Evolutionary conservation across 257 asterid species (phyloP), one percentile per base, ranked within the genome.

Genomic region (Verbascum thapsus): DNA sequence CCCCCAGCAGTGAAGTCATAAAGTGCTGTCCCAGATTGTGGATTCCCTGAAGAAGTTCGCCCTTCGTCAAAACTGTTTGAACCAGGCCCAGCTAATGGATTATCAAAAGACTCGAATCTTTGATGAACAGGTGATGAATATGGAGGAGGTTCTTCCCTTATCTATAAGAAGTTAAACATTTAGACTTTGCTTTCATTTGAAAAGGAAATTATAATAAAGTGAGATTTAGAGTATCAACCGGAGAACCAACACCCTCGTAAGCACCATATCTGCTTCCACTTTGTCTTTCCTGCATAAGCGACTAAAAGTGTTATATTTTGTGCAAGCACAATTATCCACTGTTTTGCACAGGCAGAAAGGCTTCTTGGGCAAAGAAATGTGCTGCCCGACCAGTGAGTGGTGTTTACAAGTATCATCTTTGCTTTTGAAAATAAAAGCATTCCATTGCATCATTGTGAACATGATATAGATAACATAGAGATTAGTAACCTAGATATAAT

Each of bases 1-100:
- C 99, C 99, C 39, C 99, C 99, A 63, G 99, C 99, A 67, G 90
- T 87, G 82, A 94, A 94, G 80, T 94, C 99, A 81, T 94, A 94
- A 57, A 94, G 88, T 39, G 99, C 99, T 65, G 90, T 53, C 58
- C 97, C 99, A 23, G 45, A 65, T 74, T 88, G 85, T 52, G 83
- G 74, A 80, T 81, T 80, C 42, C 92, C 85, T 8, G 98, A 85
- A 81, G 96, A 87, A 63, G 75, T 42, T 48, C 84, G 86, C 44
- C 83, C 88, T 10, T 81, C 99, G 55, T 87, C 92, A 81, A 75
- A 86, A 77, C 94, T 82, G 43, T 76, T 74, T 37, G 94, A 85
- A 54, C 83, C 88, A 53, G 88, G 23, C 38, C 94, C 89, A 48
- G 96, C 95, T 80, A 94, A 83, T 35, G 97, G 97, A 77, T 94